A percentile compares a stretch with the other conserved stretches of the same genome.
phyloP scores from a whole-genome alignment of 2,329 filamentous ascomycete species.

The Leptographium procerum region DNA sequence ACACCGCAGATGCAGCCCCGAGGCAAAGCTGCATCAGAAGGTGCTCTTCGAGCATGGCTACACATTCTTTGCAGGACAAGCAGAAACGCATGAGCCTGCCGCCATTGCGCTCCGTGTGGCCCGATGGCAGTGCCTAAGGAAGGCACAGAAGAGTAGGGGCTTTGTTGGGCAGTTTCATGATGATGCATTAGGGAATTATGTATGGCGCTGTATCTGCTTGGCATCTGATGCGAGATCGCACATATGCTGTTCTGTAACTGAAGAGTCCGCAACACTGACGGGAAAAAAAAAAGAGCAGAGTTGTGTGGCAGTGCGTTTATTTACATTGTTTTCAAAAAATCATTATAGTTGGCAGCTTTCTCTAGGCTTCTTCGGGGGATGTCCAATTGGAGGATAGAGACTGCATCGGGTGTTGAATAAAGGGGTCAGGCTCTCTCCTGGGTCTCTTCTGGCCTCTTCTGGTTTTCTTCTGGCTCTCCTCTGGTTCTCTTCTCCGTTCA shows the following conservation, averaged over 20 bases:
- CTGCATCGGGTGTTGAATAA: no score
- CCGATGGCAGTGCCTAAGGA: background rate
- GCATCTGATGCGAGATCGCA: background rate
- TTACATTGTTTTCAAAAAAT: background rate
- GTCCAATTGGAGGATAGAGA: background rate
- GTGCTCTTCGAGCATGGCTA: background rate
- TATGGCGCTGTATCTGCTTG: background rate
- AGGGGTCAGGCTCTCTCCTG: slow-evolving; percentile 25
- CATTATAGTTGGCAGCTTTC: background rate
- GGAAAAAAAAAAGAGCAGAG: background rate
- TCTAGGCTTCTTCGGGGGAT: no score
- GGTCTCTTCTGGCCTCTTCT: no score
- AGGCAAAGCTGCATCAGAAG: background rate
- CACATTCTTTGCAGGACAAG: background rate
- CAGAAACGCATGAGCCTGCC: slow-evolving; percentile 22
- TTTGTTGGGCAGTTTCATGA: no score
- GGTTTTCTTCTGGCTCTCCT: background rate
- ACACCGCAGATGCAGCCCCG: background rate
- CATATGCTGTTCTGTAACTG: background rate
- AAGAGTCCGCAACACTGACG: background rate
- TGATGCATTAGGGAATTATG: background rate
- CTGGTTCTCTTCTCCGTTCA: slow-evolving; percentile 16
- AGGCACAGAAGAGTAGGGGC: background rate
- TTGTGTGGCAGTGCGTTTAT: background rate
- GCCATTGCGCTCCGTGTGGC: slow-evolving; percentile 18